Conservation (phyloP, 148 eudicot genomes). For the Chenopodium quinoa region DNA sequence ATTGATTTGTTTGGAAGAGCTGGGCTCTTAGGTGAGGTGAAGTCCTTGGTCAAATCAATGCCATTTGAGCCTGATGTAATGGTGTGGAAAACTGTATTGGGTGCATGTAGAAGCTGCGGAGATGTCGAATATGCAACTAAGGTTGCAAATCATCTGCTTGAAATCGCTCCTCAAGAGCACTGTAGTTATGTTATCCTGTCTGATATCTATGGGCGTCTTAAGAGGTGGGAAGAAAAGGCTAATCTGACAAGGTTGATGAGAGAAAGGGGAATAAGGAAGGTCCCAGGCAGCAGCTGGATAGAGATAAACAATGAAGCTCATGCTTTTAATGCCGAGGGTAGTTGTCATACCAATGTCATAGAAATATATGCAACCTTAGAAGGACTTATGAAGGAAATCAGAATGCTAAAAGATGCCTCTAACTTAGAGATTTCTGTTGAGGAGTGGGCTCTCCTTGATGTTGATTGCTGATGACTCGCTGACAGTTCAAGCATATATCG, state of each 20-base stretch:
- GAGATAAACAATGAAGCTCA: slow-evolving; percentile 52
- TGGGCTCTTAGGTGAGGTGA: slow-evolving; percentile 51
- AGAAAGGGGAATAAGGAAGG: slow-evolving; percentile 61
- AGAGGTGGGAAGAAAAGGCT: slow-evolving; percentile 65
- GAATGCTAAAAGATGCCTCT: slow-evolving; percentile 24
- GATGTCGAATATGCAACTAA: slow-evolving; percentile 56
- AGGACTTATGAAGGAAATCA: slow-evolving; percentile 38
- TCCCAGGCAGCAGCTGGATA: slow-evolving; percentile 83
- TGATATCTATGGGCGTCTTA: slow-evolving; percentile 52
- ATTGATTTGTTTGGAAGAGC: slow-evolving; percentile 70
- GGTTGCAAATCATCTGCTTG: slow-evolving; percentile 46
- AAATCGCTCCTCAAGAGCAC: slow-evolving; percentile 60
- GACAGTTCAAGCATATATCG: not conserved
- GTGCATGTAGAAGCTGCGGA: slow-evolving; percentile 62
- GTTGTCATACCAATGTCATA: slow-evolving; percentile 40
- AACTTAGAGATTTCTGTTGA: slow-evolving; percentile 8
- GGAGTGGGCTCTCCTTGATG: slow-evolving; percentile 11
- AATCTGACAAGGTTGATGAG: slow-evolving; percentile 54
- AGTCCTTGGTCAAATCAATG: slow-evolving; percentile 51
- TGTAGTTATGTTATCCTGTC: slow-evolving; percentile 65
- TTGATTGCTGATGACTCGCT: slow-evolving; percentile 5
- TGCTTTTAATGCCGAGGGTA: slow-evolving; percentile 57
- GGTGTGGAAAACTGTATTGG: slow-evolving; percentile 64
- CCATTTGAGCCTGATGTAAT: slow-evolving; percentile 70
- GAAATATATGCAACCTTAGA: slow-evolving; percentile 40